A percentile compares a stretch with the other conserved stretches of the same genome.
Conservation (phyloP, 2,329 filamentous ascomycete species). For the Cladosporium sp. region DNA sequence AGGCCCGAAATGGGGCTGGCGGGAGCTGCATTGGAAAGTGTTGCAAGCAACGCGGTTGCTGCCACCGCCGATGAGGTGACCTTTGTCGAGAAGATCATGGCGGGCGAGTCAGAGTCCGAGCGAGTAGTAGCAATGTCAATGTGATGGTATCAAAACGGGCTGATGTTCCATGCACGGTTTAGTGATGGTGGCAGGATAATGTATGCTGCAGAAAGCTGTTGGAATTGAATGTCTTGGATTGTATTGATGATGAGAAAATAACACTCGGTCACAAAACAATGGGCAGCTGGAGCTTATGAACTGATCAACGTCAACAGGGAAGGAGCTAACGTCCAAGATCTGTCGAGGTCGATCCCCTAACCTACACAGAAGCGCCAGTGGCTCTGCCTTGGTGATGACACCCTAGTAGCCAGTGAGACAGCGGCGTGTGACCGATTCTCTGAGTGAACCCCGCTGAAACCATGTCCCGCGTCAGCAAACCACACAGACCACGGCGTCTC, state of each 20-base stretch:
- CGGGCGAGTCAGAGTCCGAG: slow-evolving; percentile 1
- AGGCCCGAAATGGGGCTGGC: slow-evolving; percentile 18
- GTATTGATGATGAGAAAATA: too few relatives aligned
- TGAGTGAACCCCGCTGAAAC: slow-evolving; percentile 11
- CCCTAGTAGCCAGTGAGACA: slow-evolving; percentile 10
- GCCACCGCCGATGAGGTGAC: slow-evolving; percentile 17
- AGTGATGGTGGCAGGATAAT: not conserved
- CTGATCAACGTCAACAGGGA: not conserved
- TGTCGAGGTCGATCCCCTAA: slow-evolving; percentile 3
- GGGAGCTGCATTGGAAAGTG: slow-evolving; percentile 21
- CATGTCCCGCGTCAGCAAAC: slow-evolving; percentile 5
- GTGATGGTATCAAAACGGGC: not conserved
- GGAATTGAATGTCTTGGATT: slow-evolving; percentile 1
- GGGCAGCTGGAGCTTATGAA: slow-evolving; percentile 5
- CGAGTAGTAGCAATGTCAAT: not conserved
- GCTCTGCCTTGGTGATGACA: not conserved
- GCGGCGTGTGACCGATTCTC: slow-evolving; percentile 12
- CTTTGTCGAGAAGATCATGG: slow-evolving; percentile 20
- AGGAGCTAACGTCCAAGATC: not conserved
- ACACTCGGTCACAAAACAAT: not conserved
- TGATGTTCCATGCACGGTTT: slow-evolving; percentile 4
- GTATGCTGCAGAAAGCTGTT: not conserved
- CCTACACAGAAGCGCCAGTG: not conserved
- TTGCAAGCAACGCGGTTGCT: slow-evolving; percentile 23
- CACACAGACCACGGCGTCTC: slow-evolving; percentile 8